Percentiles rank a stretch among this genome's conserved stretches.
These are phyloP conservation scores for Alternaria dauci DNA, from an alignment of 2,329 filamentous ascomycete genomes.

Conservation along the genomic window DNA sequence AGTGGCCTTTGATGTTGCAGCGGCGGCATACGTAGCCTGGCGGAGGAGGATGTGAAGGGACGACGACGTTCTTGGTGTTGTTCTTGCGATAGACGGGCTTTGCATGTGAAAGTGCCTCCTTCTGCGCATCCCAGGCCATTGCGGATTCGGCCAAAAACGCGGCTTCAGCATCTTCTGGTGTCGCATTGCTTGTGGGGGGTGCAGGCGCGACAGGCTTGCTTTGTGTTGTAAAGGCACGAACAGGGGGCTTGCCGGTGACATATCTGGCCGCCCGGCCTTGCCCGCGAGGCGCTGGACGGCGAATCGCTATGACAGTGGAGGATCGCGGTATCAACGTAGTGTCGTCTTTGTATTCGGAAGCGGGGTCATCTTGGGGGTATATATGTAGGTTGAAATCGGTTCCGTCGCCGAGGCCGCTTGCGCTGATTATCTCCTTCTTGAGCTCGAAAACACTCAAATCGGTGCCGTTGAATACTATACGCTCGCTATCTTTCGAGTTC, in stretches of 20 bases:
- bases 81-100: slow-evolving; percentile 53
- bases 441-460: slow-evolving; percentile 98
- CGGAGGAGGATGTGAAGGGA: slow-evolving; percentile 92
- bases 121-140: slow-evolving; percentile 91
- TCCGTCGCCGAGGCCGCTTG: slow-evolving; percentile 92
- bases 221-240: slow-evolving; percentile 79
- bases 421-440: slow-evolving; percentile 97
- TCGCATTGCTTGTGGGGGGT: slow-evolving; percentile 66
- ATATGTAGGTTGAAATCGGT: slow-evolving; percentile 96
- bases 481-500: slow-evolving; percentile 92
- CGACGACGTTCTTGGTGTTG: slow-evolving; percentile 71
- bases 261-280: slow-evolving; percentile 93
- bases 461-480: slow-evolving; percentile 96
- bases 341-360: slow-evolving; percentile 97
- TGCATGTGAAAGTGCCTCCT: slow-evolving; percentile 85
- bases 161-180: slow-evolving; percentile 91
- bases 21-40: slow-evolving; percentile 96
- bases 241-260: slow-evolving; percentile 94
- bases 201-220: slow-evolving; percentile 62
- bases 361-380: slow-evolving; percentile 83
- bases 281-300: slow-evolving; percentile 84
- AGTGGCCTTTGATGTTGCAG: slow-evolving; percentile 97
- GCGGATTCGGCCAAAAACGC: slow-evolving; percentile 91
- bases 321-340: slow-evolving; percentile 96
- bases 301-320: slow-evolving; percentile 88